These are phyloP conservation scores for Sporothrix schenckii DNA, from an alignment of 2,329 filamentous ascomycete species.

Conservation along the genomic window DNA sequence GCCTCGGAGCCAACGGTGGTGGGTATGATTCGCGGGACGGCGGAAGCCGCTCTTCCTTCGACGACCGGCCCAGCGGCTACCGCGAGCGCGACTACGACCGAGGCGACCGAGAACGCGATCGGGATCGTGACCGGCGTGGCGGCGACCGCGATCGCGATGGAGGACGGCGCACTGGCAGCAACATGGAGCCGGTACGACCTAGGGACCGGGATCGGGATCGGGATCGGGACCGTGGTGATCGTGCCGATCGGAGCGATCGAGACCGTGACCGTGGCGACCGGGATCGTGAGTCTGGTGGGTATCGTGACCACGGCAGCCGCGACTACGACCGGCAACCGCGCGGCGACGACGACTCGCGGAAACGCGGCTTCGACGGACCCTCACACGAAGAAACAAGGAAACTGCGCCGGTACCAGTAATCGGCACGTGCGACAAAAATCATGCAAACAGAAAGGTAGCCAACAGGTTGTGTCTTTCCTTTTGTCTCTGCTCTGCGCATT, in stretches of 20 bases:
- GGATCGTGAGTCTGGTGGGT: constrained; percentile 42
- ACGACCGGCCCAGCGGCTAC: constrained; percentile 53
- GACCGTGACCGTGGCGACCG: constrained; percentile 40
- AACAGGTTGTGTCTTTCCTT: constrained; percentile 28
- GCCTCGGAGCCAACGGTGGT: constrained; percentile 49
- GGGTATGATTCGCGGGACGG: constrained; percentile 53
- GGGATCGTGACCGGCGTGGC: constrained; percentile 39
- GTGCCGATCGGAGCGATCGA: constrained; percentile 41
- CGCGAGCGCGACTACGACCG: constrained; percentile 49
- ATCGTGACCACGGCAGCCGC: constrained; percentile 40
- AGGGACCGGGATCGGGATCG: constrained; percentile 14
- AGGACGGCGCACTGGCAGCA: constrained; percentile 42
- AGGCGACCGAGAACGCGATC: constrained; percentile 46
- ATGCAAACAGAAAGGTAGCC: constrained; percentile 5
- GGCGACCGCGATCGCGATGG: constrained; percentile 40
- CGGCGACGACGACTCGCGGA: constrained; percentile 59
- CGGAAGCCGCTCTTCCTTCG: constrained; percentile 48
- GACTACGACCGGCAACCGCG: constrained; percentile 58
- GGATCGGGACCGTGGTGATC: constrained; percentile 36
- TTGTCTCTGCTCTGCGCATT: constrained; percentile 2
- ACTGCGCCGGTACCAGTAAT: constrained; percentile 63
- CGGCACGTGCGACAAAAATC: constrained; percentile 30
- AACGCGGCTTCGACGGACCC: constrained; percentile 76
- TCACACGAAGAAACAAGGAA: constrained; percentile 77
- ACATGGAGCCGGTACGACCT: constrained; percentile 39